Base-by-base conservation (phyloP, 768 basidiomycete species). In the Dendrothele bispora region DNA sequence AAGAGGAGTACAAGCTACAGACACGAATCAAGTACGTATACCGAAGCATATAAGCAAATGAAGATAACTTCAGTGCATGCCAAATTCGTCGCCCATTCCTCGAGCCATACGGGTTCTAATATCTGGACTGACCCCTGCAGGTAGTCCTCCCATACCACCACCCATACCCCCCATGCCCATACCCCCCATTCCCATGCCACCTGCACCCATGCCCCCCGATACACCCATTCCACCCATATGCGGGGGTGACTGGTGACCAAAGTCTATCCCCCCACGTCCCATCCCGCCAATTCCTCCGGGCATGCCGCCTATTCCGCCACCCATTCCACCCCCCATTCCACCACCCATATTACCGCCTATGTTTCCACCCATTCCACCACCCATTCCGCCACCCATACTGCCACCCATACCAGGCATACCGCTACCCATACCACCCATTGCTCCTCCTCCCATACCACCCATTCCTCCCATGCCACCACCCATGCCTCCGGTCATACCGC, bases 391-490 rank as follows among this genome's bases (percentile, higher is more conserved):
- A n/a, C n/a, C n/a, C n/a, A 62, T 55, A 15, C 54, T 45, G 24
- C 51, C 52, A 6, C 56, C 57, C 55, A 62, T 59, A n/a, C 41
- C 42, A 2, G 55, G 52, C 15, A 53, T 55, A 55, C 61, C 59
- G 11, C 50, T 49, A 30, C 55, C 56, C 59, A 64, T 62, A n/a
- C n/a, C n/a, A 0, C 62, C 62, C 64, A 72, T 70, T n/a, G n/a
- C n/a, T n/a, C n/a, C n/a, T n/a, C n/a, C n/a, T n/a, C 62, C 65
- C 59, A 59, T 61, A 20, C 55, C 56, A 5, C 54, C 59, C 58
- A 64, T 57, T 11, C 41, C 43, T n/a, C 68, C 68, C 66, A 67
- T 67, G 10, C 22, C 21, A 14, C n/a, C n/a, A n/a, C n/a, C n/a
- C n/a, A n/a, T n/a, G n/a, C n/a, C n/a, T n/a, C n/a, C n/a, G n/a